Evolutionary conservation across 1,284 basidiomycete genomes (phyloP).

Genomic region (Sphagnurus paluster): DNA sequence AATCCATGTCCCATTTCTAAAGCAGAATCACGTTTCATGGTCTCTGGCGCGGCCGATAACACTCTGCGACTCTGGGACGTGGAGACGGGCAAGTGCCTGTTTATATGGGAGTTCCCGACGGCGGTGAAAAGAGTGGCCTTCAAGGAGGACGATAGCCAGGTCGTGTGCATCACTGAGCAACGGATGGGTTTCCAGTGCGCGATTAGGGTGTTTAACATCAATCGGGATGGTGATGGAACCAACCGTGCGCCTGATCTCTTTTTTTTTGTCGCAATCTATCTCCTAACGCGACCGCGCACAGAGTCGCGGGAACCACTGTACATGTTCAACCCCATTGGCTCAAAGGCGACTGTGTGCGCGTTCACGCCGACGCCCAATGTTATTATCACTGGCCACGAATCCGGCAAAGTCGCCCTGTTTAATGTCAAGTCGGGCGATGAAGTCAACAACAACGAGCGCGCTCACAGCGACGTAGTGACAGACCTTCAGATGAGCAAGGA

Average conservation of each 20-base stretch:
- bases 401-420: slow-evolving; percentile 91
- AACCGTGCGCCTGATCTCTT: slow-evolving; percentile 54
- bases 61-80: slow-evolving; percentile 92
- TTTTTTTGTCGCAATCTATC: slow-evolving; percentile 7
- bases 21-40: slow-evolving; percentile 85
- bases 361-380: slow-evolving; percentile 82
- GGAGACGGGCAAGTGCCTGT: slow-evolving; percentile 86
- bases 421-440: slow-evolving; percentile 90
- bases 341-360: slow-evolving; percentile 94
- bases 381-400: slow-evolving; percentile 94
- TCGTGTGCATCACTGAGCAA: slow-evolving; percentile 96
- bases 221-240: slow-evolving; percentile 76
- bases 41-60: slow-evolving; percentile 92
- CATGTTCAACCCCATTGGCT: slow-evolving; percentile 88
- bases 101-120: slow-evolving; percentile 96
- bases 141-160: slow-evolving; percentile 83
- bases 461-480: slow-evolving; percentile 83
- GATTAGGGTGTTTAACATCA: slow-evolving; percentile 90
- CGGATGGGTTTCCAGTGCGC: slow-evolving; percentile 89
- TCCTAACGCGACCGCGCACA: slow-evolving; percentile 30
- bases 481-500: slow-evolving; percentile 93
- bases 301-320: slow-evolving; percentile 75
- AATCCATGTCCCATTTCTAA: slow-evolving; percentile 13
- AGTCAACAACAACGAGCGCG: slow-evolving; percentile 77
- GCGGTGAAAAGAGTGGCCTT: slow-evolving; percentile 95